Base-by-base conservation (phyloP, 352 stramenopile genomes). In the Globisporangium barbulae region DNA sequence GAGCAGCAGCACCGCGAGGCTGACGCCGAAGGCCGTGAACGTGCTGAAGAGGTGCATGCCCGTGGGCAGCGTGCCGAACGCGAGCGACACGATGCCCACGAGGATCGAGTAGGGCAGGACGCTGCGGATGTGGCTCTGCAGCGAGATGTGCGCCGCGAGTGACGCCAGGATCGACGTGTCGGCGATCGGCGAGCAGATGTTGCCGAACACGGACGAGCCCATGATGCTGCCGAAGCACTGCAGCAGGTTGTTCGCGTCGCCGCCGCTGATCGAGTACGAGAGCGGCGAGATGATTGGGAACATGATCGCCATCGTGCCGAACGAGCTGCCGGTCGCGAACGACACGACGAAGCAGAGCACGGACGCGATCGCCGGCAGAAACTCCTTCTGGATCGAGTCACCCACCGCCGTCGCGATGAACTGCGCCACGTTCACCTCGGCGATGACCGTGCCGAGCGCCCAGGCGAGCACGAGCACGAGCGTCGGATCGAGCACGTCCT, bases 231-330 rank as follows among this genome's bases (percentile, higher is more conserved):
- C 89, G 61, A 97, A 94, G 71, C 84, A 96, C 66, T 93, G 82
- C 39, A 90, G 76, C 50, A 98, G 66, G 64, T 96, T 96, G 19
- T 85, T 78, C 10, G 73, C 60, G 56, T 98, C 89, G 10, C 83
- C 83, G 35, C 81, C 75, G 50, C 78, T 90, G 61, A 97, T 90
- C 49, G 81, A 78, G 74, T 73, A 97, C 55, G 88, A 94, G 10
- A 97, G 78, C 59, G 85, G 87, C 44, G 83, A 82, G 56, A 94
- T 91, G 65, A 98, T 95, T 19, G 91, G 91, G 68, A 98, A 97
- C 72, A 98, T 90, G 64, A 98, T 97, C 52, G 85, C 89, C 88
- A 98, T 97, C 9, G 91, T 97, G 53, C 88, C 89, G 65, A 97
- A 97, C 19, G 79, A 74, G 50, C 86, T 96, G 53, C 91, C 91